Percentiles rank a stretch among this genome's conserved stretches.
Evolutionary conservation across 75 land plant genomes (phyloP).

Genomic region (Cryptomeria japonica): DNA sequence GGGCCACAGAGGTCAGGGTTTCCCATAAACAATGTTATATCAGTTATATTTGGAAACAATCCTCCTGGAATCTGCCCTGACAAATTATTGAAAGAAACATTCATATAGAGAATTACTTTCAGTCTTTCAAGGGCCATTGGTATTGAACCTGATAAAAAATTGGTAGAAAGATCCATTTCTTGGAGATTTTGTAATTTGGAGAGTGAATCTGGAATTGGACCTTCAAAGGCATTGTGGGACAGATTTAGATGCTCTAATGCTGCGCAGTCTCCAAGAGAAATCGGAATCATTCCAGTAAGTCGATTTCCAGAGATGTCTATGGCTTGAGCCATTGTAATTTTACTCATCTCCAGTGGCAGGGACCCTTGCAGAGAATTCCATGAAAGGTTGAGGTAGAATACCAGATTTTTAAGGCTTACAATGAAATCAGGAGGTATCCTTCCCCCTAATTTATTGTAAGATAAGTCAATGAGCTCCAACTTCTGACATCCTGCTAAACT

Average conservation of each 20-base stretch:
- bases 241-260: conserved; percentile 23
- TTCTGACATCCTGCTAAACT: conserved; percentile 46
- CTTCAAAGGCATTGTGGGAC: conserved; percentile 20
- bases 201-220: conserved; percentile 26
- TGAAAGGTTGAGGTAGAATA: neutral
- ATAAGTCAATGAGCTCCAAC: conserved; percentile 68
- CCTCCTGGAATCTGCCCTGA: conserved; percentile 17
- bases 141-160: conserved; percentile 33
- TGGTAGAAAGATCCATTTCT: conserved; percentile 21
- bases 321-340: conserved; percentile 17
- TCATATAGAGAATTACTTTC: neutral
- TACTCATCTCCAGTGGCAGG: conserved; percentile 34
- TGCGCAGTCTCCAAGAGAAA: conserved; percentile 10
- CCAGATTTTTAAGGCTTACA: neutral
- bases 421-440: conserved; percentile 15
- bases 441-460: conserved; percentile 48
- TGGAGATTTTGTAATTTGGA: conserved; percentile 9
- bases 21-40: neutral
- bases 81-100: conserved; percentile 17
- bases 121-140: conserved; percentile 21
- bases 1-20: neutral
- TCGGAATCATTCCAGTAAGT: conserved; percentile 28
- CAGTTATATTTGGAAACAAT: conserved; percentile 16
- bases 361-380: conserved; percentile 17
- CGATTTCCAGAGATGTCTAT: conserved; percentile 24